Percentiles rank a stretch among this genome's conserved stretches.
Evolutionary conservation across 2,329 filamentous ascomycete species (phyloP).

Genomic region (Shiraia sp.): DNA sequence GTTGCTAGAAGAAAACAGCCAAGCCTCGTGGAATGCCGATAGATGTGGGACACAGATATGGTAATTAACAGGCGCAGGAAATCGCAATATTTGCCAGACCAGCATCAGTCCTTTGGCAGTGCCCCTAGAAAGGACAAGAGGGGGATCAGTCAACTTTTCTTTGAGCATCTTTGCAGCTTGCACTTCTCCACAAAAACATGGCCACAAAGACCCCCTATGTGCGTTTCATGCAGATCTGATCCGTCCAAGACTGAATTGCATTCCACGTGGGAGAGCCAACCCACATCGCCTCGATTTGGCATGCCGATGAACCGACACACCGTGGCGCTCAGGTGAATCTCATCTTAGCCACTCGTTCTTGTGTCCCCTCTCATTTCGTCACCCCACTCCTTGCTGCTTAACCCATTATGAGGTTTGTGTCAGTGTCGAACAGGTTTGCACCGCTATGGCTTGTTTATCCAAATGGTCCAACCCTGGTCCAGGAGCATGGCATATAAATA

Average conservation of each 20-base stretch:
- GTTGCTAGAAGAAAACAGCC: conserved; percentile 3
- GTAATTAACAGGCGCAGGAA: too few relatives aligned
- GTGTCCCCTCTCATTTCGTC: conserved; percentile 29
- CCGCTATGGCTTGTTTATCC: conserved; percentile 8
- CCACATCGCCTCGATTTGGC: conserved; percentile 16
- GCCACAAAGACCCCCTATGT: background rate
- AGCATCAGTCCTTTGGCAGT: too few relatives aligned
- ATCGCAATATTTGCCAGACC: too few relatives aligned
- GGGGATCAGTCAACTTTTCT: too few relatives aligned
- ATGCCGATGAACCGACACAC: conserved; percentile 18
- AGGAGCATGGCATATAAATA: conserved; percentile 17
- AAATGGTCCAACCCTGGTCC: conserved; percentile 4
- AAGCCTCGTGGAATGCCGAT: conserved; percentile 28
- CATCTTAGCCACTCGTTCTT: conserved; percentile 27
- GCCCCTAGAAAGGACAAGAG: too few relatives aligned
- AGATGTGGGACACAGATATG: too few relatives aligned
- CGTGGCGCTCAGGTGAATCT: conserved; percentile 16
- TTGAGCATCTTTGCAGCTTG: conserved; percentile 1
- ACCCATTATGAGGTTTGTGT: conserved; percentile 13
- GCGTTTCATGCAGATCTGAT: conserved; percentile 7
- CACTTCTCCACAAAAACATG: conserved; percentile 3
- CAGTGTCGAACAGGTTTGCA: conserved; percentile 11
- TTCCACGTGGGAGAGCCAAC: conserved; percentile 32
- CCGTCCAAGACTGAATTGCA: conserved; percentile 19
- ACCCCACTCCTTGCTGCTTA: conserved; percentile 23